phyloP scores from a whole-genome alignment of 331 rosid genomes.

The Quercus lobata region DNA sequence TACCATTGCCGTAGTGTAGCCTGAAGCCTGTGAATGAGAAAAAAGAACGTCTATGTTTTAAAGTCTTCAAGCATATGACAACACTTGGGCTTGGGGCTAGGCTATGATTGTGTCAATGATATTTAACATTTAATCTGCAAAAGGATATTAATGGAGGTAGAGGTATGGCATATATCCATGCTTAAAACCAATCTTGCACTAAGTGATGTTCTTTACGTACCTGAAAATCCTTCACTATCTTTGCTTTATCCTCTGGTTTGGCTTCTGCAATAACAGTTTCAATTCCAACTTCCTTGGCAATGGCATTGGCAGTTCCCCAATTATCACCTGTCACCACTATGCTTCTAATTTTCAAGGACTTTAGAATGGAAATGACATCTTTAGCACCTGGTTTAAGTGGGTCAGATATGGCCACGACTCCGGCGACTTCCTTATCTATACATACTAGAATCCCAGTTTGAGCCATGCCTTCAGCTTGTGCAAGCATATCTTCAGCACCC shows the following conservation, averaged over 20 bases:
- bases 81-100: background rate
- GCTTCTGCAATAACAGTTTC: conserved; percentile 73
- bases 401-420: conserved; percentile 72
- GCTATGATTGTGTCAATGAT: background rate
- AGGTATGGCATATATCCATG: background rate
- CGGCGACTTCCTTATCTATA: conserved; percentile 46
- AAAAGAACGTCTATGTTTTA: background rate
- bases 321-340: conserved; percentile 92
- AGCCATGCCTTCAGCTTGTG: conserved; percentile 63
- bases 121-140: background rate
- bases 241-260: conserved; percentile 77
- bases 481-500: conserved; percentile 53
- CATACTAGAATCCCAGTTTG: conserved; percentile 74
- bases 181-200: background rate
- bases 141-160: background rate
- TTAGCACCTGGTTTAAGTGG: conserved; percentile 67
- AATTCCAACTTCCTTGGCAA: conserved; percentile 74
- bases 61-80: background rate
- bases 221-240: conserved; percentile 69
- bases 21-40: conserved; percentile 36
- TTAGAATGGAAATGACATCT: conserved; percentile 55
- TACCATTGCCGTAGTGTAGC: conserved; percentile 75
- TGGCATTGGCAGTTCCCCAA: conserved; percentile 80
- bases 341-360: conserved; percentile 59
- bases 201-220: conserved; percentile 20